Base-by-base conservation (phyloP, 345 rosid genomes). In the Hevea brasiliensis region DNA sequence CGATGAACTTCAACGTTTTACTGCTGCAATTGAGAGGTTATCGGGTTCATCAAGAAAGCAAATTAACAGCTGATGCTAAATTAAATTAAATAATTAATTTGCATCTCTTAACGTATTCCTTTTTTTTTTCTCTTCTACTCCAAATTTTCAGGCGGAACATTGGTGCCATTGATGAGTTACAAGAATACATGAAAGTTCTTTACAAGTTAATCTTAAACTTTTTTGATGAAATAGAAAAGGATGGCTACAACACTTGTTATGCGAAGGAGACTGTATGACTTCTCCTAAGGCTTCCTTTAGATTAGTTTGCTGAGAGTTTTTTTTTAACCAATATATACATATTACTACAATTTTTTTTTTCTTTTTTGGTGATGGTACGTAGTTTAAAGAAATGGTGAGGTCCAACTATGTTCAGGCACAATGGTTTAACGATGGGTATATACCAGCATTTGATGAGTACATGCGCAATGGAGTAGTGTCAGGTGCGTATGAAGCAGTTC, bases 1-100 rank as follows among this genome's bases (percentile, higher is more conserved):
- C 24, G 74, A 71, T 17, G 74, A 71, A n/a, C 74, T 59, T n/a
- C 47, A 42, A 7, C 29, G 2, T 42, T 71, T 71, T 17, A 60
- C 74, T 3, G 9, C 3, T 3, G 66, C 74, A 5, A 7, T 71
- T 24, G 29, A 42, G 41, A 71, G 74, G 74, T 70, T 14, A n/a
- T n/a, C n/a, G n/a, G n/a, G 5, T 35, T 21, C 12, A 20, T 32
- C 3, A 26, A 9, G 6, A n/a, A n/a, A n/a, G n/a, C n/a, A n/a
- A n/a, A n/a, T n/a, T n/a, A n/a, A n/a, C n/a, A n/a, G n/a, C n/a
- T n/a, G n/a, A n/a, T n/a, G n/a, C n/a, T n/a, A n/a, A n/a, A n/a
- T n/a, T n/a, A n/a, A n/a, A n/a, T n/a, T n/a, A n/a, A n/a, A n/a
- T n/a, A n/a, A n/a, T n/a, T n/a, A n/a, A n/a, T n/a, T n/a, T n/a